Evolutionary conservation across 768 basidiomycete genomes (phyloP).

Genomic region (Antrodiella citrinella): DNA sequence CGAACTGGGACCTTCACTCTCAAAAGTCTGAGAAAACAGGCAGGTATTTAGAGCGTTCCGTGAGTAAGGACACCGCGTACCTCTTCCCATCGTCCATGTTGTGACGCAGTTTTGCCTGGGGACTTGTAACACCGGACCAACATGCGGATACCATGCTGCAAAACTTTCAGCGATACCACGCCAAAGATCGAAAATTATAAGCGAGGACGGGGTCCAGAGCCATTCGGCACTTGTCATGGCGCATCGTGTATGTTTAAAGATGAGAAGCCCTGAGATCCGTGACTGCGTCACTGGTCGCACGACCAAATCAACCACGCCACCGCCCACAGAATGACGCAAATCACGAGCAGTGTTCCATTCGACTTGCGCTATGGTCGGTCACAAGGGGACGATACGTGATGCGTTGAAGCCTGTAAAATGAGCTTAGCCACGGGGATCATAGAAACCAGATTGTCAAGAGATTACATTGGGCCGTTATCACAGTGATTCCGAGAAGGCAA

Average conservation of each 20-base stretch:
- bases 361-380: too few species aligned
- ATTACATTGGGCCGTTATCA: not conserved
- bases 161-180: not conserved
- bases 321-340: not conserved
- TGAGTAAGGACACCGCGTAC: not conserved
- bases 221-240: not conserved
- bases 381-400: too few species aligned
- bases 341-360: too few species aligned
- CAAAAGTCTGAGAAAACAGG: not conserved
- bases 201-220: not conserved
- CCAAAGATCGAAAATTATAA: not conserved
- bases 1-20: not conserved
- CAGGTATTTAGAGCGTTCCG: not conserved
- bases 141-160: not conserved
- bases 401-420: too few species aligned
- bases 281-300: not conserved
- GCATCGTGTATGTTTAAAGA: not conserved
- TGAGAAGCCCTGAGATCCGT: not conserved
- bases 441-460: too few species aligned
- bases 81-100: too few species aligned
- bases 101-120: not conserved
- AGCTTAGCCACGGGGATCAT: too few species aligned
- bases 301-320: not conserved
- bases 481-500: too few species aligned
- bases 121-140: not conserved